phyloP scores from a whole-genome alignment of 805 yeast genomes.

The Pichia occidentalis region DNA sequence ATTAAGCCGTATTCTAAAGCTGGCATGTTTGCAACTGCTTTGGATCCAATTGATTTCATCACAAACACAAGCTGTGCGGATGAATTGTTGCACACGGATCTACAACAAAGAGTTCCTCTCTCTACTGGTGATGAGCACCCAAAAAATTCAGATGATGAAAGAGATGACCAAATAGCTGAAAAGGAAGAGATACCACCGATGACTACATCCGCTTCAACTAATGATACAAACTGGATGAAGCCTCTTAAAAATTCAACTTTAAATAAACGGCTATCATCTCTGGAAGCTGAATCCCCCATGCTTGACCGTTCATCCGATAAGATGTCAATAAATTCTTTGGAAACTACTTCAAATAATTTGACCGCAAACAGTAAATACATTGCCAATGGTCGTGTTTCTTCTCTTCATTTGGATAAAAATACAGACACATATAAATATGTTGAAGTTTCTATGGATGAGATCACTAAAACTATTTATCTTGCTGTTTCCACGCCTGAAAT shows the following conservation, averaged over 20 bases:
- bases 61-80: slow-evolving; percentile 1
- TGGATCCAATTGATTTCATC: slow-evolving; percentile 26
- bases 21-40: slow-evolving; percentile 29
- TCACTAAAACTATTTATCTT: slow-evolving; percentile 11
- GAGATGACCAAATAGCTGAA: not conserved
- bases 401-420: slow-evolving; percentile 5
- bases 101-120: too few species aligned
- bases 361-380: slow-evolving; percentile 1
- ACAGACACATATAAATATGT: slow-evolving; percentile 16
- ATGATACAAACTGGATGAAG: slow-evolving; percentile 17
- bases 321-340: not conserved
- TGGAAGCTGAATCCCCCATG: too few species aligned
- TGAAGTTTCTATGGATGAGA: slow-evolving; percentile 11
- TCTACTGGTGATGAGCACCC: not conserved
- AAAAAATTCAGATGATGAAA: not conserved
- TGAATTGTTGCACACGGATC: slow-evolving; percentile 1
- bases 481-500: slow-evolving; percentile 13
- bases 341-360: not conserved
- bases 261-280: slow-evolving; percentile 2
- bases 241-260: slow-evolving; percentile 13
- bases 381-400: slow-evolving; percentile 7
- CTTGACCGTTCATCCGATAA: not conserved
- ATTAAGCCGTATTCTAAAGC: slow-evolving; percentile 28
- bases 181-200: too few species aligned
- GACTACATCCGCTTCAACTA: not conserved